Evolutionary conservation across 495 filamentous ascomycete species (phyloP).

Genomic region (Chaetomium cochliodes): DNA sequence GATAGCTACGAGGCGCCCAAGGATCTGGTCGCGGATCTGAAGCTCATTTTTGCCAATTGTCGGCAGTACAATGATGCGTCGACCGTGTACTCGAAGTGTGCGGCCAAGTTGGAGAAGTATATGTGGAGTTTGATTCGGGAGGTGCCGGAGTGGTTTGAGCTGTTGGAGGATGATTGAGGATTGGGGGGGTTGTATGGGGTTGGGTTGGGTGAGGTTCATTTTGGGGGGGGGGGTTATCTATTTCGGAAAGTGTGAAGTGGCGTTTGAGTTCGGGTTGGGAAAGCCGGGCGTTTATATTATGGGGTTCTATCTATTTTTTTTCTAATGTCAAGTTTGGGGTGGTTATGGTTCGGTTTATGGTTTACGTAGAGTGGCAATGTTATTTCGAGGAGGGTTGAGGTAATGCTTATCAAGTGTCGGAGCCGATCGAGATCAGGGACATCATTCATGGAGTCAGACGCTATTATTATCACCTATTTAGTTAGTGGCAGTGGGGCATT

Average conservation of each 20-base stretch:
- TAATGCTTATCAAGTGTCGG: background rate
- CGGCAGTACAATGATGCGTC: slow-evolving; percentile 88
- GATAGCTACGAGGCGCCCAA: slow-evolving; percentile 83
- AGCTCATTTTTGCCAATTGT: slow-evolving; percentile 89
- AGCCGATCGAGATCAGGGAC: background rate
- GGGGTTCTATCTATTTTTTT: background rate
- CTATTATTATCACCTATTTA: too few species aligned
- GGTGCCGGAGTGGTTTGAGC: slow-evolving; percentile 80
- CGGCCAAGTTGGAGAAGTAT: slow-evolving; percentile 89
- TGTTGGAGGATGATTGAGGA: slow-evolving; percentile 30
- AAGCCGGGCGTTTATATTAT: too few species aligned
- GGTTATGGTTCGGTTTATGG: background rate
- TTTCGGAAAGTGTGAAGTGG: background rate
- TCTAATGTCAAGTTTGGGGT: background rate
- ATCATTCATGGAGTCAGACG: background rate
- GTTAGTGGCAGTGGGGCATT: too few species aligned
- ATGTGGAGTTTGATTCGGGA: slow-evolving; percentile 89
- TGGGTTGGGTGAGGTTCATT: background rate
- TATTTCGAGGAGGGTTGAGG: background rate
- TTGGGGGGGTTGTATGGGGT: background rate
- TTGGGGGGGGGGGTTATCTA: background rate
- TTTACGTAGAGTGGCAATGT: background rate
- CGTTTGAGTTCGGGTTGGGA: too few species aligned
- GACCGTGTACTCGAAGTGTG: slow-evolving; percentile 89
- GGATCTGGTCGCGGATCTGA: slow-evolving; percentile 84